These are phyloP conservation scores for Verticillium albo-atrum DNA, from an alignment of 2,329 filamentous ascomycete genomes.

Conservation along the genomic window DNA sequence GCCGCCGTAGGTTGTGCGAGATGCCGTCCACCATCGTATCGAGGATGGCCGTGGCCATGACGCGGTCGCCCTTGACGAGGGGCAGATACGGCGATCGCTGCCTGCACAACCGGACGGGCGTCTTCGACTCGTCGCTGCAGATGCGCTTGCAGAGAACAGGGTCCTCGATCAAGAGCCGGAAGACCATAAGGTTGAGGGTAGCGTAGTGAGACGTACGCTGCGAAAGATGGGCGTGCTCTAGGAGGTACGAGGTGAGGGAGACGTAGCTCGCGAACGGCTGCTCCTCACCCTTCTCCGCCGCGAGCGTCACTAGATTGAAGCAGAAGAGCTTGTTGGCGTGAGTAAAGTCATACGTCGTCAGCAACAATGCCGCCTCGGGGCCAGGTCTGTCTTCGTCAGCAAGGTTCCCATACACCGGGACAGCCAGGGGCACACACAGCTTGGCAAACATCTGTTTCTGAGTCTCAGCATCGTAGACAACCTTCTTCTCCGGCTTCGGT, in stretches of 20 bases:
- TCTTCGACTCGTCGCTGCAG: conserved; percentile 72
- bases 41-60: conserved; percentile 71
- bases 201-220: conserved; percentile 75
- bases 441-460: conserved; percentile 76
- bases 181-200: conserved; percentile 76
- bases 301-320: conserved; percentile 68
- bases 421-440: conserved; percentile 52
- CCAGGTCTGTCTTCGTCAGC: conserved; percentile 56
- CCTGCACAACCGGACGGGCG: conserved; percentile 75
- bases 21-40: conserved; percentile 88
- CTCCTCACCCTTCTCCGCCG: conserved; percentile 61
- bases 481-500: conserved; percentile 55
- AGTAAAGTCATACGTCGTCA: conserved; percentile 88
- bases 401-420: no score
- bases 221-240: conserved; percentile 89
- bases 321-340: conserved; percentile 96
- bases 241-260: conserved; percentile 85
- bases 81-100: conserved; percentile 86
- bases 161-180: conserved; percentile 86
- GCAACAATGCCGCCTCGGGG: conserved; percentile 70
- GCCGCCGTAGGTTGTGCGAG: conserved; percentile 85
- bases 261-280: conserved; percentile 77
- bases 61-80: conserved; percentile 64
- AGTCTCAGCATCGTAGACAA: conserved; percentile 69
- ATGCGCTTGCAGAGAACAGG: conserved; percentile 75